phyloP scores from a whole-genome alignment of 2,329 filamentous ascomycete genomes.

The Botrytis byssoidea region DNA sequence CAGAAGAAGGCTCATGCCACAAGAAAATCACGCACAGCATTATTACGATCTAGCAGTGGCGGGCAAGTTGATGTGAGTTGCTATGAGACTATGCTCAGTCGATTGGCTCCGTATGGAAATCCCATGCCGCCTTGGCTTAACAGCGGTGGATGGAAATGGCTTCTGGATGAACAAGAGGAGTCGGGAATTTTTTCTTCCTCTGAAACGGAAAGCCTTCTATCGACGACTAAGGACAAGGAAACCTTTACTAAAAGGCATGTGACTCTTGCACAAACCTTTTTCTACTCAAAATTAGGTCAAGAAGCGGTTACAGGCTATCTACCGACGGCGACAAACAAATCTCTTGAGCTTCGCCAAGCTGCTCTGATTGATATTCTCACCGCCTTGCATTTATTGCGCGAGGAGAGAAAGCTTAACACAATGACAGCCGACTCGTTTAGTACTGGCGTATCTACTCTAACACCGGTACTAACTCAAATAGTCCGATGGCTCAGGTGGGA shows the following conservation, averaged over 20 bases:
- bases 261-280: constrained; percentile 62
- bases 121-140: constrained; percentile 56
- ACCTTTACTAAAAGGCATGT: constrained; percentile 53
- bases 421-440: constrained; percentile 49
- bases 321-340: constrained; percentile 56
- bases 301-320: constrained; percentile 55
- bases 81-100: constrained; percentile 49
- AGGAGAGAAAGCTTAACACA: constrained; percentile 82
- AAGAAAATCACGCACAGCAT: constrained; percentile 43
- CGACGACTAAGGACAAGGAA: constrained; percentile 49
- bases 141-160: constrained; percentile 68
- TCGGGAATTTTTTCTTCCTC: constrained; percentile 29
- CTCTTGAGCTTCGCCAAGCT: constrained; percentile 56
- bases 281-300: constrained; percentile 58
- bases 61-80: constrained; percentile 41
- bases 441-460: constrained; percentile 52
- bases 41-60: constrained; percentile 51
- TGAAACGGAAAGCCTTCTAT: constrained; percentile 23
- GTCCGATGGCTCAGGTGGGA: constrained; percentile 77
- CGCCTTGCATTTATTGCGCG: constrained; percentile 79
- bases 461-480: constrained; percentile 77
- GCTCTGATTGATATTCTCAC: constrained; percentile 67
- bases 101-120: constrained; percentile 41
- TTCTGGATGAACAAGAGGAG: constrained; percentile 55
- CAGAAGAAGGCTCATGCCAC: constrained; percentile 39